These are phyloP conservation scores for Echites panduratus DNA, from an alignment of 257 asterid species.

Conservation along the genomic window DNA sequence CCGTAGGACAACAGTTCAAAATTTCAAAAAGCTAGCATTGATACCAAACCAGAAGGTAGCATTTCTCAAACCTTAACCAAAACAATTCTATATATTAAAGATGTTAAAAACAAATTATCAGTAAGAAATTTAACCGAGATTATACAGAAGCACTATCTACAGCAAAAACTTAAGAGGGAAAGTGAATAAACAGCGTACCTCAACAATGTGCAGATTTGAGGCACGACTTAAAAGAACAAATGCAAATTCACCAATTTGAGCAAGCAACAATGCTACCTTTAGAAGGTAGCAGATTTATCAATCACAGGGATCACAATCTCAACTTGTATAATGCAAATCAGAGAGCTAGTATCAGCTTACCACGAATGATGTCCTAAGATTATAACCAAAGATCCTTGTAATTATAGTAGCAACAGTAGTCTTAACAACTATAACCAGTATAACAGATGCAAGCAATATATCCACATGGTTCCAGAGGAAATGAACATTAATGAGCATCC, in stretches of 20 bases:
- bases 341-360: constrained; percentile 42
- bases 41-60: not conserved
- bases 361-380: constrained; percentile 55
- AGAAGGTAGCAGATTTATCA: constrained; percentile 13
- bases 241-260: constrained; percentile 97
- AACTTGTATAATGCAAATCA: constrained; percentile 9
- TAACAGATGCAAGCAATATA: constrained; percentile 88
- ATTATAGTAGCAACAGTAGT: constrained; percentile 63
- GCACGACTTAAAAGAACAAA: constrained; percentile 95
- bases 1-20: not conserved
- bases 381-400: constrained; percentile 75
- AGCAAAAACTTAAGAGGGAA: not conserved
- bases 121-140: not conserved
- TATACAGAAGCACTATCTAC: not conserved
- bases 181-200: constrained; percentile 42
- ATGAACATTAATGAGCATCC: constrained; percentile 91
- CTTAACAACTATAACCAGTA: constrained; percentile 76
- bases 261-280: constrained; percentile 85
- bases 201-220: constrained; percentile 72
- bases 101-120: not conserved
- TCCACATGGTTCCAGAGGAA: constrained; percentile 98
- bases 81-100: not conserved
- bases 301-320: constrained; percentile 4
- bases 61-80: not conserved
- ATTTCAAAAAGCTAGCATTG: not conserved